Evolutionary conservation across 257 asterid genomes (phyloP), one percentile per base, ranked within the genome.

Genomic region (Gentiana dahurica): DNA sequence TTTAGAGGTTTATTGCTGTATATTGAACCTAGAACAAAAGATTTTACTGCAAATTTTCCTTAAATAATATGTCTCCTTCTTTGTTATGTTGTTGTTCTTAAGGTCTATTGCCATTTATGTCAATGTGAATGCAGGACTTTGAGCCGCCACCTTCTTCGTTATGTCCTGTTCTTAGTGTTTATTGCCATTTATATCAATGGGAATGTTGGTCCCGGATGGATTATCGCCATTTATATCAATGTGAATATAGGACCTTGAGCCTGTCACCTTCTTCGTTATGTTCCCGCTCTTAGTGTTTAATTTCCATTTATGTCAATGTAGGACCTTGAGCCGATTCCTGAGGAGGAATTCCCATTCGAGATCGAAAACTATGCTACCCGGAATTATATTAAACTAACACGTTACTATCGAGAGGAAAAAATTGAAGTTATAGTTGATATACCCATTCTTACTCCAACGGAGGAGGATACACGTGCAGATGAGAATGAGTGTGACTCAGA

Each of bases 371-470:
- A 74, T 39, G 83, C 83, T 0, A 95, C 95, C 38, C 77, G 65
- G 67, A 81, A 79, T 62, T 87, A 86, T 9, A 24, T 90, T 13
- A 80, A 84, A 8, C 77, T 90, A 24, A 73, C 73, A 54, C 71
- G 96, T 58, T 77, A 68, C 2, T 84, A 80, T 61, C 71, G 80
- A 33, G 95, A 87, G 55, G 96, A 90, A 78, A 67, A 56, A 53
- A 75, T 90, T 49, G 61, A 38, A 0, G 84, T 87, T 8, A 89
- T 82, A 74, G 98, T 87, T 65, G 75, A 75, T 70, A 87, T 84
- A 91, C 94, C 96, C 15, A 86, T 67, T 55, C 57, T 69, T 11
- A 51, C 73, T 55, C 69, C 74, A 24, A 81, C 75, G 41, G 58
- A 66, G 7, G 84, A 76, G 0, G 59, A 71, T 0, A 71, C 49